Conservation (phyloP, 108 stramenopile genomes). For the Cyclotella sp. region DNA sequence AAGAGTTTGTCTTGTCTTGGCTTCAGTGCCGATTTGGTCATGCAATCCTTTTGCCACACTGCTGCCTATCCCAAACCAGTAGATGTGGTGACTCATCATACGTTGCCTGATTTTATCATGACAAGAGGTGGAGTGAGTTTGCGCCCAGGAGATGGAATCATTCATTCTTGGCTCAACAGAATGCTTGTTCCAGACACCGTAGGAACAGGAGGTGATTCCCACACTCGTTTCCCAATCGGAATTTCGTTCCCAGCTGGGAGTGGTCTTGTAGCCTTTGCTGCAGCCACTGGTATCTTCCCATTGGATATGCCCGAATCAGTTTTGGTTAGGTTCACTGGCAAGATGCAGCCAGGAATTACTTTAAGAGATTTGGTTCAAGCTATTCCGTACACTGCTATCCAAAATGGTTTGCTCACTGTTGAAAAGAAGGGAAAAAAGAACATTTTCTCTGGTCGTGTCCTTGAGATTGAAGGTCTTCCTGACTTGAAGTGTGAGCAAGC, state of each 20-base stretch:
- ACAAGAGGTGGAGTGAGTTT: conserved; percentile 95
- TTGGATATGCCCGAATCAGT: conserved; percentile 96
- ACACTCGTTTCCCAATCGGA: conserved; percentile 96
- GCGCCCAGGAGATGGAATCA: conserved; percentile 96
- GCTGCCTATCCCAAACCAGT: conserved; percentile 98
- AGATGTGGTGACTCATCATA: conserved; percentile 96
- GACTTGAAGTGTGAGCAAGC: conserved; percentile 96
- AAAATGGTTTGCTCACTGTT: conserved; percentile 91
- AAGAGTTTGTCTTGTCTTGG: conserved; percentile 93
- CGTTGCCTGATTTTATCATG: conserved; percentile 95
- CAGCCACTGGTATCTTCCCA: conserved; percentile 96
- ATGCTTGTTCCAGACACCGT: conserved; percentile 97
- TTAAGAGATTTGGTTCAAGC: conserved; percentile 96
- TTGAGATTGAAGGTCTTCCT: conserved; percentile 96
- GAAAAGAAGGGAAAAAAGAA: conserved; percentile 98
- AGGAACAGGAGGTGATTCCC: conserved; percentile 96
- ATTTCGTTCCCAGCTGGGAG: conserved; percentile 96
- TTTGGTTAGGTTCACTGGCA: conserved; percentile 90
- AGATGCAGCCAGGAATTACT: conserved; percentile 96
- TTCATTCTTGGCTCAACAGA: conserved; percentile 97
- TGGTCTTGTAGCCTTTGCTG: conserved; percentile 95
- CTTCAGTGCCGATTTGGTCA: conserved; percentile 94
- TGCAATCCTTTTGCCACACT: conserved; percentile 98
- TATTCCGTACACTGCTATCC: conserved; percentile 94
- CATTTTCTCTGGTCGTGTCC: conserved; percentile 92